Evolutionary conservation across 495 filamentous ascomycete genomes (phyloP), one percentile per base, ranked within the genome.

Genomic region (Trichoderma gamsii): DNA sequence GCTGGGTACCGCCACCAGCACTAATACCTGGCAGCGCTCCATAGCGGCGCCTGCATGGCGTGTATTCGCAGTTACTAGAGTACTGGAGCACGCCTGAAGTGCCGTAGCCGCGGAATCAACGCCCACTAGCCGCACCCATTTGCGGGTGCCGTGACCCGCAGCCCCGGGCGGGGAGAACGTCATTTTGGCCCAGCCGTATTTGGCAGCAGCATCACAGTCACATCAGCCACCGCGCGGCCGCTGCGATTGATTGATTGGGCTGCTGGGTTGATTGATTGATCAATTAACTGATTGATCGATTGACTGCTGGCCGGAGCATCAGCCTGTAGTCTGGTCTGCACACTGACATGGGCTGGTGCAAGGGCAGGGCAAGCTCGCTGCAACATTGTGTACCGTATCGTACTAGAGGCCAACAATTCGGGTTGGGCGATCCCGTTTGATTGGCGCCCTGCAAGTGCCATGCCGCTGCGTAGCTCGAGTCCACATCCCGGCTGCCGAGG

Each of bases 391-490:
- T 16, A 49, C 51, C 23, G 23, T 56, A 56, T 23, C 21, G 18
- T 56, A 25, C 51, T 49, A 16, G 44, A 56, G 56, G 56, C 56
- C 56, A 61, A 61, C 56, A 29, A 29, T 61, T 61, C 23, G 23
- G 56, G 23, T 32, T 27, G 56, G 56, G 56, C 56, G 56, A 61
- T 61, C 56, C 56, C 56, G 56, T 61, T 61, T 61, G 56, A 32
- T 61, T 61, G 56, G 56, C 56, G 56, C 56, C 56, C 56, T 61
- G 56, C 56, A 29, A 18, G 56, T 61, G 56, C 56, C 56, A 61
- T 32, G 25, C 56, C 25, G 32, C n/a, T 56, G 51, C 23, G 3
- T 61, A 32, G 23, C 56, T 13, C 8, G 11, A 29, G 27, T 32
- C 8, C 56, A 21, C 25, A 56, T 32, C 56, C 56, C 23, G 56